Evolutionary conservation across 176 grass and related monocot species (phyloP).

Genomic region (sorghum (Sorghum bicolor)): Sorghum_bicolor_NCBIv3 NC_012872.2:72516501-72517000

Average conservation of each 20-base stretch:
- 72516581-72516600: slow-evolving; percentile 84
- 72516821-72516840: background rate
- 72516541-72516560: slow-evolving; percentile 77
- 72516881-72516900: background rate
- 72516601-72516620: slow-evolving; percentile 73
- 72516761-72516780: background rate
- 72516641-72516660: slow-evolving; percentile 92
- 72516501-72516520: slow-evolving; percentile 90
- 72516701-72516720: slow-evolving; percentile 53
- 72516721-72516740: background rate
- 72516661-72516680: slow-evolving; percentile 94
- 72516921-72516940: background rate
- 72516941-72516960: slow-evolving; percentile 6
- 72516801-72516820: background rate
- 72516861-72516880: background rate
- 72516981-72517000: background rate
- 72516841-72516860: no score
- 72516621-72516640: slow-evolving; percentile 62
- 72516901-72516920: background rate
- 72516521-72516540: slow-evolving; percentile 85
- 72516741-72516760: background rate
- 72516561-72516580: slow-evolving; percentile 87
- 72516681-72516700: slow-evolving; percentile 84
- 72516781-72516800: background rate
- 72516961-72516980: slow-evolving; percentile 1